These are phyloP conservation scores for Claviceps sp. DNA, from an alignment of 2,329 filamentous ascomycete genomes.

Conservation along the genomic window DNA sequence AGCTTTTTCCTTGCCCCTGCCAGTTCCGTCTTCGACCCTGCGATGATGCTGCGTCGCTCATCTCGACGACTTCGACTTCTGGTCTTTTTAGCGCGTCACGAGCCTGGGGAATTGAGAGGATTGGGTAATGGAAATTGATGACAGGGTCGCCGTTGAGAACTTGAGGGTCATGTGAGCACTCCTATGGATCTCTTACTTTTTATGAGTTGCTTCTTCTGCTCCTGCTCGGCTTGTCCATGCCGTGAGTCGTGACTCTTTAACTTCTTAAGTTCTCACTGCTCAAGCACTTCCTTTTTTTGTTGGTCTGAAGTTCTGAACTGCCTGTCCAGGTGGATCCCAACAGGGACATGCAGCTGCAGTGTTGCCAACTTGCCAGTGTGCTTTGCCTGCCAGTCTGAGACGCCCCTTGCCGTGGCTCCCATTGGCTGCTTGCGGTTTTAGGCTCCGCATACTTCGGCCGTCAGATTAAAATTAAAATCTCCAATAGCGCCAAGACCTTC, in stretches of 20 bases:
- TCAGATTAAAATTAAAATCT: too few species aligned
- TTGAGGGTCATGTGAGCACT: conserved; percentile 8
- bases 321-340: background rate
- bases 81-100: conserved; percentile 2
- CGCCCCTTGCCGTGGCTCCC: background rate
- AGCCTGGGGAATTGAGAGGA: background rate
- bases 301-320: background rate
- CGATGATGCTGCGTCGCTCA: too few species aligned
- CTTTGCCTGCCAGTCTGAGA: background rate
- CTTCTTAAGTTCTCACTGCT: background rate
- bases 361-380: background rate
- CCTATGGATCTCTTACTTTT: background rate
- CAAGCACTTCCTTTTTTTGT: background rate
- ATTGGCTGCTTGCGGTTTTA: background rate
- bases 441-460: too few species aligned
- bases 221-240: background rate
- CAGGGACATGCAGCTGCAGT: background rate
- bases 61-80: background rate
- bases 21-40: too few species aligned
- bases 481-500: too few species aligned
- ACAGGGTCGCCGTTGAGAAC: background rate
- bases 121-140: conserved; percentile 10
- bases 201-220: background rate
- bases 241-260: background rate
- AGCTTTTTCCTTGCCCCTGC: too few species aligned